phyloP scores from a whole-genome alignment of 2,329 filamentous ascomycete species.

The Acrocalymma vagum region DNA sequence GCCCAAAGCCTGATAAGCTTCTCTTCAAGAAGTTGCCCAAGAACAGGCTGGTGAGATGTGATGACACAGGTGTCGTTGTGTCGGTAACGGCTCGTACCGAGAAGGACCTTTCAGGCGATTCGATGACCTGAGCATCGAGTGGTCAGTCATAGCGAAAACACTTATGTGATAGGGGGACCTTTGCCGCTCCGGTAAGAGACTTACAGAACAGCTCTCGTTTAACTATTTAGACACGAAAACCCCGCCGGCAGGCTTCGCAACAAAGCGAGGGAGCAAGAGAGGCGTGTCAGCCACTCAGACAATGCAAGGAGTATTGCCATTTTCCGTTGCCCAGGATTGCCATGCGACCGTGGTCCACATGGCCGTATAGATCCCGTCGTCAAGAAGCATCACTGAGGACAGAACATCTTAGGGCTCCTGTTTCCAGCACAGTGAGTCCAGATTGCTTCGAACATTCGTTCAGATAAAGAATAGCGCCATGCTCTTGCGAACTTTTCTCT shows the following conservation, averaged over 20 bases:
- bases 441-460: too few relatives aligned
- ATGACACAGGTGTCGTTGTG: conserved; percentile 26
- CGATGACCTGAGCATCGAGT: conserved; percentile 35
- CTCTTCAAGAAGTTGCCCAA: conserved; percentile 20
- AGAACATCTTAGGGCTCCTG: conserved; percentile 37
- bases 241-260: conserved; percentile 1
- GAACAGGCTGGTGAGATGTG: conserved; percentile 11
- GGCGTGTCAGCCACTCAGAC: conserved; percentile 20
- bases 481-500: too few relatives aligned
- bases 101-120: conserved; percentile 39
- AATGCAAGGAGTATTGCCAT: conserved; percentile 31
- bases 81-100: conserved; percentile 33
- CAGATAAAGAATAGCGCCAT: too few relatives aligned
- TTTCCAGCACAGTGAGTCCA: too few relatives aligned
- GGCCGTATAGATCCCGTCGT: conserved; percentile 43
- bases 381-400: conserved; percentile 46
- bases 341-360: conserved; percentile 36
- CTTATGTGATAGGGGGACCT: conserved; percentile 21
- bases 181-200: conserved; percentile 33
- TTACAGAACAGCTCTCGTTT: conserved; percentile 37
- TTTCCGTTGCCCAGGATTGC: conserved; percentile 37
- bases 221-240: conserved; percentile 38
- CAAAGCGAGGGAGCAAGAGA: conserved; percentile 10
- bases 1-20: conserved; percentile 15
- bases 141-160: conserved; percentile 38